These are phyloP conservation scores for Talaromyces amestolkiae DNA, from an alignment of 2,329 filamentous ascomycete genomes.

Conservation along the genomic window DNA sequence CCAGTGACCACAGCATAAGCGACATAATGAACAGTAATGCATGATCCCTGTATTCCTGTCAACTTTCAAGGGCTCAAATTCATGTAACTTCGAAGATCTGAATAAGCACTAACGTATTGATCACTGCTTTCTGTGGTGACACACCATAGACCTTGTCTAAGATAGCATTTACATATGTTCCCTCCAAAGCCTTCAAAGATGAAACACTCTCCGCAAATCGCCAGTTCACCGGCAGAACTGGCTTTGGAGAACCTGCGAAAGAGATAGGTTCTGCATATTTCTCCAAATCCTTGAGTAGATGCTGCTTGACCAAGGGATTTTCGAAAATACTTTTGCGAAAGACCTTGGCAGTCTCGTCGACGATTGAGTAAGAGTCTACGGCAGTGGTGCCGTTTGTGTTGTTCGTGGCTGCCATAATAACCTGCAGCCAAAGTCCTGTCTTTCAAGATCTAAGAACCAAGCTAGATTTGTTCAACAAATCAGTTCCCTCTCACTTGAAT, in stretches of 20 bases:
- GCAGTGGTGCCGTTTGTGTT: not conserved
- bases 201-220: constrained; percentile 12
- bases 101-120: constrained; percentile 4
- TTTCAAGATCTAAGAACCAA: not conserved
- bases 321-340: constrained; percentile 3
- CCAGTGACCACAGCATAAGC: constrained; percentile 10
- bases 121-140: not conserved
- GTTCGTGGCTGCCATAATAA: not conserved
- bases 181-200: constrained; percentile 12
- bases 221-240: constrained; percentile 10
- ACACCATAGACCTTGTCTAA: constrained; percentile 8
- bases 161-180: constrained; percentile 11
- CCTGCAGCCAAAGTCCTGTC: not conserved
- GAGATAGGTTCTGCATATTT: constrained; percentile 7
- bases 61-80: not conserved
- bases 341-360: constrained; percentile 5
- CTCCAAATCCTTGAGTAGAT: constrained; percentile 2
- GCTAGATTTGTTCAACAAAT: not conserved
- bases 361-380: not conserved
- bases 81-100: not conserved
- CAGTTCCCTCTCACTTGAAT: not conserved
- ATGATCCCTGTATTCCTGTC: not conserved
- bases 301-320: constrained; percentile 7
- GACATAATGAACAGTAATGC: constrained; percentile 13
- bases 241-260: constrained; percentile 8